Evolutionary conservation across 139 green algal genomes (phyloP), one percentile per base, ranked within the genome.

Genomic region (Deuterostichococcus epilithicus): DNA sequence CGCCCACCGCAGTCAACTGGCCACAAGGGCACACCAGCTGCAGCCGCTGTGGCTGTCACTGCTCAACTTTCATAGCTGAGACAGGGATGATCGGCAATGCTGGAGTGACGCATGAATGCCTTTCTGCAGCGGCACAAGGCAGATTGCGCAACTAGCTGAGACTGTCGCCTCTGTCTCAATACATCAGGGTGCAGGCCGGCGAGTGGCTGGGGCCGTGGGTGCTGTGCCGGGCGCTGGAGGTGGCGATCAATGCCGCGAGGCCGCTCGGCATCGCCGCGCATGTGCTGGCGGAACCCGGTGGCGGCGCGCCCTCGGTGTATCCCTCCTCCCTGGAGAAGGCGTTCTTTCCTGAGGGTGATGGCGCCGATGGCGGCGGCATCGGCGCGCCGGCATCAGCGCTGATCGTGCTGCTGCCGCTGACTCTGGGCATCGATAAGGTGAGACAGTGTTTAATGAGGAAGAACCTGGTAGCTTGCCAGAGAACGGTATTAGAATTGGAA

Each of bases 161-260:
- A n/a, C n/a, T n/a, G n/a, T 42, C 38, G 34, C 30, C n/a, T 18
- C 13, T 58, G 44, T 78, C 68, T 73, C 22, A 52, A 47, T 73
- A 60, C 23, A 38, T 80, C 88, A 94, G 92, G 35, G 87, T 98
- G 5, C 79, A 88, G 8, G 77, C 91, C 1, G 94, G 94, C 2
- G 78, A 86, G 68, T 98, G 94, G 94, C 75, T 98, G 67, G 94
- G 94, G 0, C 94, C 94, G 0, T 97, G 90, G 84, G 87, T 85
- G 36, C 83, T 97, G 58, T 98, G 91, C 85, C 83, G 88, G 28
- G 79, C 89, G 42, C 63, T 98, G 72, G 85, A 89, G 72, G 82
- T 84, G 22, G 74, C 88, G 8, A 82, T 87, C 58, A 86, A 81
- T 68, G 70, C 25, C 72, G 78, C 58, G 37, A 35, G 32, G 70